Conservation (phyloP, 805 yeast species). For the Cyberlindnera lachancei region DNA sequence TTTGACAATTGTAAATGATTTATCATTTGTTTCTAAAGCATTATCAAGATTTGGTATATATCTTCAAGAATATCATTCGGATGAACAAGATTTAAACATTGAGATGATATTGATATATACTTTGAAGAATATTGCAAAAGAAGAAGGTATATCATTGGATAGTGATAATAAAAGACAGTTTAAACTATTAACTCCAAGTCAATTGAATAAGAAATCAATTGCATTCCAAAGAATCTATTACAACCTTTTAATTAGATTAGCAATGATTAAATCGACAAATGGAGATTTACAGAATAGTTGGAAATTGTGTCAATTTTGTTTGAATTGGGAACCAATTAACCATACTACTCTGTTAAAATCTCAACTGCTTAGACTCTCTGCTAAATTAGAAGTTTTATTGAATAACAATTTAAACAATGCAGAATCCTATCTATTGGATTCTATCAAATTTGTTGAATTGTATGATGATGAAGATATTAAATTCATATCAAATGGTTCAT, state of each 20-base stretch:
- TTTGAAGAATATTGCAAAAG: conserved; percentile 25
- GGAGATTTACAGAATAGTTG: conserved; percentile 22
- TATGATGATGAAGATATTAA: conserved; percentile 14
- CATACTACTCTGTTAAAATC: conserved; percentile 19
- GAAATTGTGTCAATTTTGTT: conserved; percentile 22
- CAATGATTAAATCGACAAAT: conserved; percentile 25
- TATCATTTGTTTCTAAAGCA: conserved; percentile 7
- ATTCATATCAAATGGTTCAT: conserved; percentile 14
- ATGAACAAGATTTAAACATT: conserved; percentile 27
- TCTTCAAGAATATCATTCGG: conserved; percentile 31
- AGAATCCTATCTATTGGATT: conserved; percentile 24
- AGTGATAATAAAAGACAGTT: conserved; percentile 11
- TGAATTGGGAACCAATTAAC: conserved; percentile 25
- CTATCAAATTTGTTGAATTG: conserved; percentile 21
- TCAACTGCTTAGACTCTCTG: conserved; percentile 29
- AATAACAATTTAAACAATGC: conserved; percentile 18
- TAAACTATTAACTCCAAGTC: conserved; percentile 17
- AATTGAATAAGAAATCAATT: conserved; percentile 20
- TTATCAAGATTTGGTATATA: conserved; percentile 28
- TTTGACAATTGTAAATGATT: conserved; percentile 8
- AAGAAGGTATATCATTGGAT: conserved; percentile 21
- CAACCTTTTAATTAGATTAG: conserved; percentile 33
- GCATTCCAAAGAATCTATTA: conserved; percentile 28
- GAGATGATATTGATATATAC: conserved; percentile 26
- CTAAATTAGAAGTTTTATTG: conserved; percentile 23